Conservation (phyloP, 495 filamentous ascomycete species). For the Thozetella sp. region DNA sequence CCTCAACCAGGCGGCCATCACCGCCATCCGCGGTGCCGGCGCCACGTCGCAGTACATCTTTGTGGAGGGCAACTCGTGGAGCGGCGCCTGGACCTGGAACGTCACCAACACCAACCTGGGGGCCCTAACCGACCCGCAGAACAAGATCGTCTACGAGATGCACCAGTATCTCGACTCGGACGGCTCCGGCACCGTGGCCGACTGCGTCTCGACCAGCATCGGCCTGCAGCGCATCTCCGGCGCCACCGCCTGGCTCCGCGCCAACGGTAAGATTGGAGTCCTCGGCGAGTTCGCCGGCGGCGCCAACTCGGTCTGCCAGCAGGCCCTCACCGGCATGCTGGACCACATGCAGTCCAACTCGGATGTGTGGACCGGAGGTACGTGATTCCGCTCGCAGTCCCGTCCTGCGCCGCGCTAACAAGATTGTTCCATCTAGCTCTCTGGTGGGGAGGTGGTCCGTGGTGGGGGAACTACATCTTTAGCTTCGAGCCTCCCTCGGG, state of each 20-base stretch:
- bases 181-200: conserved; percentile 61
- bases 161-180: conserved; percentile 67
- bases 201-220: conserved; percentile 63
- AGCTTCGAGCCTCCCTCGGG: conserved; percentile 55
- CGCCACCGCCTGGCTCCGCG: conserved; percentile 71
- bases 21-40: conserved; percentile 68
- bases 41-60: conserved; percentile 76
- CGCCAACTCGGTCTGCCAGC: conserved; percentile 63
- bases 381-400: background rate
- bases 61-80: conserved; percentile 71
- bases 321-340: conserved; percentile 66
- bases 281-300: conserved; percentile 78
- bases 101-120: conserved; percentile 53
- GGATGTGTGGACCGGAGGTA: conserved; percentile 68
- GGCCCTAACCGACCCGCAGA: conserved; percentile 57
- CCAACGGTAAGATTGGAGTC: conserved; percentile 67
- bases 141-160: conserved; percentile 64
- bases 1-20: conserved; percentile 76
- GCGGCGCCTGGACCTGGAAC: conserved; percentile 54
- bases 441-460: conserved; percentile 74
- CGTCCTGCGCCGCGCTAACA: background rate
- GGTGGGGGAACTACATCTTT: conserved; percentile 65
- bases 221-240: conserved; percentile 63
- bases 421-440: conserved; percentile 33
- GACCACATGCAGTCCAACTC: conserved; percentile 59